A percentile compares a stretch with the other conserved stretches of the same genome.
Conservation (phyloP, 257 asterid species). For the Echites panduratus region DNA sequence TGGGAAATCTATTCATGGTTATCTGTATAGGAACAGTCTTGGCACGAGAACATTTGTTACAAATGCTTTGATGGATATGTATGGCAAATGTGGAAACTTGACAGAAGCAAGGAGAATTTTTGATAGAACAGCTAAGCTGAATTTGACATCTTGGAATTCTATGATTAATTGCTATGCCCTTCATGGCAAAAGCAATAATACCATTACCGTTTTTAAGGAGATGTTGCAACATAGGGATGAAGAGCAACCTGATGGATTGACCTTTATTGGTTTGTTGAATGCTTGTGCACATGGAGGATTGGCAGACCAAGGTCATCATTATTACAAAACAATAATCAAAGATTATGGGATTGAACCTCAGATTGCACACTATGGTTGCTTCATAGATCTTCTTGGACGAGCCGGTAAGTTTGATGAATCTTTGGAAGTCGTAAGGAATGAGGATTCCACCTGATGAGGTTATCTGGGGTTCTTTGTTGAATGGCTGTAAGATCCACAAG, state of each 20-base stretch:
- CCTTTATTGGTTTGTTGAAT: conserved; percentile 62
- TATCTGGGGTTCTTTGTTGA: conserved; percentile 76
- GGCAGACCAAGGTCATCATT: conserved; percentile 48
- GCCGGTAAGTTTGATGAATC: conserved; percentile 66
- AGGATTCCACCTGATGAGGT: conserved; percentile 57
- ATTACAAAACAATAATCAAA: conserved; percentile 45
- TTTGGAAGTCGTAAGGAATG: conserved; percentile 57
- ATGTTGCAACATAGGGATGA: conserved; percentile 33
- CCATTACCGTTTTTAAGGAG: conserved; percentile 43
- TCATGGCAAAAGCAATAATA: conserved; percentile 49
- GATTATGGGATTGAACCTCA: conserved; percentile 51
- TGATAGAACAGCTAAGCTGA: conserved; percentile 27
- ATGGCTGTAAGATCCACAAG: conserved; percentile 64
- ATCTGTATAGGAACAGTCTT: conserved; percentile 36
- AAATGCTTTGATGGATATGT: conserved; percentile 73
- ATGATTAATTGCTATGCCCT: conserved; percentile 69
- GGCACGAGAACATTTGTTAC: conserved; percentile 30
- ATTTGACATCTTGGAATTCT: conserved; percentile 65
- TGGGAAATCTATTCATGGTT: conserved; percentile 71
- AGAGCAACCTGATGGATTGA: conserved; percentile 61
- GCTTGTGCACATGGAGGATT: conserved; percentile 78
- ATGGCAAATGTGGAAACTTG: conserved; percentile 78
- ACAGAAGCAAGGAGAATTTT: conserved; percentile 50
- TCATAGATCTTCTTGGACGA: conserved; percentile 67
- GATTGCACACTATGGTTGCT: conserved; percentile 75